These are phyloP conservation scores for Colletotrichum chrysophilum DNA, from an alignment of 2,329 filamentous ascomycete species.

Conservation along the genomic window DNA sequence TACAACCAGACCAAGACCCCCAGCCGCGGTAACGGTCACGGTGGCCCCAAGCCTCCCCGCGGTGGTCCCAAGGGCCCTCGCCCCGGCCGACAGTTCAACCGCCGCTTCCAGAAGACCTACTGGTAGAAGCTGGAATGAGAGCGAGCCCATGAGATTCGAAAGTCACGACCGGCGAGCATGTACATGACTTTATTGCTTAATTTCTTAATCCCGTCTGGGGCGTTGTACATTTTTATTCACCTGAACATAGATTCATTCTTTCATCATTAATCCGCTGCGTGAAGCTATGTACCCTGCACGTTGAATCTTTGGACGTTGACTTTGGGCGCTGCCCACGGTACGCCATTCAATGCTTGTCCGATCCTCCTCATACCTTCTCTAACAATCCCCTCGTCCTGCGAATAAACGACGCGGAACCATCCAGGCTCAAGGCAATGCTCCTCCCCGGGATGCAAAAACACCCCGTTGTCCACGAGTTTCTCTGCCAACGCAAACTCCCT, in stretches of 20 bases:
- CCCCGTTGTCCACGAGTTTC: slow-evolving; percentile 47
- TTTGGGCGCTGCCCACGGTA: background rate
- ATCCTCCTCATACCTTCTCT: slow-evolving; percentile 42
- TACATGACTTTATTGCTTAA: slow-evolving; percentile 12
- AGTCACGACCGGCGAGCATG: background rate
- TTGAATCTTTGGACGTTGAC: background rate
- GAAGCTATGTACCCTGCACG: background rate
- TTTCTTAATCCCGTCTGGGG: background rate
- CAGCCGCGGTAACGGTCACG: background rate
- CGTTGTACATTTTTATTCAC: slow-evolving; percentile 2
- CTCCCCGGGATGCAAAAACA: slow-evolving; percentile 55
- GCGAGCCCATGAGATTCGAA: background rate
- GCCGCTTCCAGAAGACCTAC: slow-evolving; percentile 2
- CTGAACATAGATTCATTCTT: slow-evolving; percentile 5
- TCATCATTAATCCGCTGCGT: background rate
- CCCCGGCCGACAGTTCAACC: slow-evolving; percentile 10
- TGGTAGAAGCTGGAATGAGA: background rate
- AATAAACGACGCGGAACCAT: slow-evolving; percentile 61
- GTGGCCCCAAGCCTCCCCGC: background rate
- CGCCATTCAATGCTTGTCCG: background rate
- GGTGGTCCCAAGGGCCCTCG: background rate
- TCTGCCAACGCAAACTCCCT: slow-evolving; percentile 50
- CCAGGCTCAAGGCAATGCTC: slow-evolving; percentile 51
- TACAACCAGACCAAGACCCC: slow-evolving; percentile 13
- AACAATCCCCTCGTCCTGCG: slow-evolving; percentile 38